Evolutionary conservation across 129 eudicot genomes (phyloP), one percentile per base, ranked within the genome.

Genomic region (Glebionis coronaria): DNA sequence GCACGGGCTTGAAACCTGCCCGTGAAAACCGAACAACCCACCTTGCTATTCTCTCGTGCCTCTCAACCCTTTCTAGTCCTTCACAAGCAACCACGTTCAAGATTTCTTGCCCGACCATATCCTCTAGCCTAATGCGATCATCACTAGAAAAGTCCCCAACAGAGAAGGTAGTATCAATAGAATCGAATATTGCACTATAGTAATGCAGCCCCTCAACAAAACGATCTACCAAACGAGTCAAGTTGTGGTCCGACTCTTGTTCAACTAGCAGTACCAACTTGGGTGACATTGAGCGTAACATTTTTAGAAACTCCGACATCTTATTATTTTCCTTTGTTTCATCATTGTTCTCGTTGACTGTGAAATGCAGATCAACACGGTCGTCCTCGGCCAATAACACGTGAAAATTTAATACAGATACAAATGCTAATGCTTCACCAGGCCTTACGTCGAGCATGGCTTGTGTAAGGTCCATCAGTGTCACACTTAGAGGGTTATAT

Each of bases 161-260:
- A 2, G 70, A 69, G 44, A 67, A 82, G 3, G 68, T 67, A 1
- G 79, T 69, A 14, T 80, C 77, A 7, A 82, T 77, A 1, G 82
- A 85, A 74, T 85, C 83, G 20, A 82, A 85, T 4, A 82, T 23
- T 6, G 88, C 92, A 1, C 85, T 78, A 44, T 82, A 85, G 55
- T 68, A 82, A 58, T 80, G 88, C 63, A 85, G 50, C 18, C 79
- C 92, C 76, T 80, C 83, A 1, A 80, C 80, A 9, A 85, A 72
- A 0, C 88, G 83, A 14, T 82, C 92, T 15, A 80, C 76, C 29
- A 85, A 51, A 61, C 76, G 65, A 18, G 47, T 65, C 11, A n/a
- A 71, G 51, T 85, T 85, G 64, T 85, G 85, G 68, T 80, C 64
- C 2, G 85, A 74, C 63, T 85, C 92, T 68, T 82, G 88, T 58